Base-by-base conservation (phyloP, 1,284 basidiomycete species). In the Agaricales sp. region DNA sequence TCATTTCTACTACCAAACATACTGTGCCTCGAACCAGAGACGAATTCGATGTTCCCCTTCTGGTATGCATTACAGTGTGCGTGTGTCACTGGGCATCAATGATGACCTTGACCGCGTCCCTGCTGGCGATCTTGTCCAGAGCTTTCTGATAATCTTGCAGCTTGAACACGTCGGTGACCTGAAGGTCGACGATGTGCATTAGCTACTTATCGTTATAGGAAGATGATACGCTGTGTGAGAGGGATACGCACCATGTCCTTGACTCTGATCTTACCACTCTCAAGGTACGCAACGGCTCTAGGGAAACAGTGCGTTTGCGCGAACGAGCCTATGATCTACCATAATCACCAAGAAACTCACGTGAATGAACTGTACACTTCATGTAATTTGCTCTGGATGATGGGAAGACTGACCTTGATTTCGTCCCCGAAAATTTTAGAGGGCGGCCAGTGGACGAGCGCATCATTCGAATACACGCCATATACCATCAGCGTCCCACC, bases 361-460 rank as follows among this genome's bases (percentile, higher is more conserved):
- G n/a, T n/a, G 22, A n/a, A 50, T 22, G 19, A 8, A 46, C 24
- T 26, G 13, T 23, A 18, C 8, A 26, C 14, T 6, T 20, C 13
- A 2, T 18, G n/a, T n/a, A n/a, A n/a, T n/a, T n/a, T n/a, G n/a
- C n/a, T n/a, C n/a, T n/a, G n/a, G n/a, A n/a, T n/a, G n/a, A n/a
- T n/a, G n/a, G n/a, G n/a, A n/a, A n/a, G n/a, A 63, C 73, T 35
- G 50, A 85, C 87, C 61, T 68, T 78, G 57, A 92, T 91, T 64
- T 93, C 90, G 61, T 93, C 85, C 11, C 78, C 74, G 61, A 92
- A 92, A 47, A 54, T 53, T 48, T 67, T 88, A 47, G 78, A 75
- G 3, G 89, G 89, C 1, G 87, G 73, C 90, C 90, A 93, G 58
- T 83, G 78, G 3, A 92, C 87, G 16, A 71, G 68, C 3, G 87